Evolutionary conservation across 23 red algal species (phyloP), one percentile per base, ranked within the genome.

Genomic region (Gracilaria caudata): DNA sequence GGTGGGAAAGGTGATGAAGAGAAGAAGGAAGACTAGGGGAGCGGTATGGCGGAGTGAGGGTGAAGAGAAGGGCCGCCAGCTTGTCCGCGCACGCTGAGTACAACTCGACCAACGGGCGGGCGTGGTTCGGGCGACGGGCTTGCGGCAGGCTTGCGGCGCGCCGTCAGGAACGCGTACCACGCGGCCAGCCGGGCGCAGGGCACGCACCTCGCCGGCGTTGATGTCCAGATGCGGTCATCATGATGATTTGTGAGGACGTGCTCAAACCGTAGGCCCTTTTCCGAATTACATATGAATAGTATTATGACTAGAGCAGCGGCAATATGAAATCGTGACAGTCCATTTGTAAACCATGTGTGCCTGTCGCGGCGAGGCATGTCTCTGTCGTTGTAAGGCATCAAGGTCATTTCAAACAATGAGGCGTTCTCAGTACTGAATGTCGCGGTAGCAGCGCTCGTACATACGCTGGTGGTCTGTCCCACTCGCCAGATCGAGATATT

Each of bases 341-440:
- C 49, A 53, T 53, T 53, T 53, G 49, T 53, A 53, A 53, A 53
- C 49, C 49, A 53, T 53, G 49, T 53, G 49, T 17, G 49, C 49
- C 49, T 53, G 49, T 53, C 49, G 49, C 49, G 49, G 49, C 49
- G 49, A 53, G 49, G 41, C 49, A 9, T 53, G 49, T 53, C 49
- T 53, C 49, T 53, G 49, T 53, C 49, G 49, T 53, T 17, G 49
- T 53, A 8, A 53, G 49, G 49, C 49, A 53, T 53, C 49, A 53
- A 53, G 49, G 49, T 53, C 49, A 53, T 53, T 53, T 53, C 49
- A 53, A 53, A 53, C 49, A 53, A 53, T 53, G 49, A 53, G 49
- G 49, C 13, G 49, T 45, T 45, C 41, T 45, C 41, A 45, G 41
- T 45, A 45, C 41, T 45, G 41, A 45, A 45, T 45, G 41, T 45